Percentiles rank a stretch among this genome's conserved stretches.
These are phyloP conservation scores for Dactylellina parvicollis DNA, from an alignment of 2,329 filamentous ascomycete genomes.

Conservation along the genomic window DNA sequence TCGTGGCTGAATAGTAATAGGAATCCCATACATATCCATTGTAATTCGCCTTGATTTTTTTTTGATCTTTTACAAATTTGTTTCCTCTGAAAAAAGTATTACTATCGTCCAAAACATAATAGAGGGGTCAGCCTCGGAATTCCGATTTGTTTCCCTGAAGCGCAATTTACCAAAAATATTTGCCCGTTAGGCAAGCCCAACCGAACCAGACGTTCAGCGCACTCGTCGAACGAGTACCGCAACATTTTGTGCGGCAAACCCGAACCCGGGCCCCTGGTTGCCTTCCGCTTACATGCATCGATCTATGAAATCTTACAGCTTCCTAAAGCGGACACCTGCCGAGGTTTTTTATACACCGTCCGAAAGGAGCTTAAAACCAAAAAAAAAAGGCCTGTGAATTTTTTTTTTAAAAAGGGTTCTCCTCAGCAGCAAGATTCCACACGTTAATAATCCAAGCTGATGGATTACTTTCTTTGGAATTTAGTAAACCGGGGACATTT, in stretches of 20 bases:
- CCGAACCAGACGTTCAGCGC: not conserved
- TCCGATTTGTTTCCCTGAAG: not conserved
- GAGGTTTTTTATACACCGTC: constrained; percentile 34
- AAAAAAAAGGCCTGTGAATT: not conserved
- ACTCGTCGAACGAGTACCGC: not conserved
- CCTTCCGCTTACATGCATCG: constrained; percentile 46
- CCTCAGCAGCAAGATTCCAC: not conserved
- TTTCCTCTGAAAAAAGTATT: not conserved
- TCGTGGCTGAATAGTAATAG: not conserved
- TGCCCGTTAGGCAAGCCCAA: not conserved
- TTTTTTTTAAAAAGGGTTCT: not conserved
- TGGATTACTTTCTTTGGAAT: constrained; percentile 27
- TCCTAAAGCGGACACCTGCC: constrained; percentile 32
- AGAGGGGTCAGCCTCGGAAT: not conserved
- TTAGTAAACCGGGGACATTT: constrained; percentile 41
- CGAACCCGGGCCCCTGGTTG: constrained; percentile 40
- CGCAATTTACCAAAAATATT: not conserved
- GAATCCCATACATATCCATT: not conserved
- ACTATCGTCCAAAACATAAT: not conserved
- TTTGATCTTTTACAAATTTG: not conserved
- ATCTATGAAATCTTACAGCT: constrained; percentile 21
- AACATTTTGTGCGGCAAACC: constrained; percentile 35
- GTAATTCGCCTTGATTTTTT: not conserved
- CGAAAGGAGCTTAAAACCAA: constrained; percentile 19
- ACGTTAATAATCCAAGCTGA: too few species aligned